Conservation (phyloP, 495 filamentous ascomycete species). For the Tuber melanosporum region DNA sequence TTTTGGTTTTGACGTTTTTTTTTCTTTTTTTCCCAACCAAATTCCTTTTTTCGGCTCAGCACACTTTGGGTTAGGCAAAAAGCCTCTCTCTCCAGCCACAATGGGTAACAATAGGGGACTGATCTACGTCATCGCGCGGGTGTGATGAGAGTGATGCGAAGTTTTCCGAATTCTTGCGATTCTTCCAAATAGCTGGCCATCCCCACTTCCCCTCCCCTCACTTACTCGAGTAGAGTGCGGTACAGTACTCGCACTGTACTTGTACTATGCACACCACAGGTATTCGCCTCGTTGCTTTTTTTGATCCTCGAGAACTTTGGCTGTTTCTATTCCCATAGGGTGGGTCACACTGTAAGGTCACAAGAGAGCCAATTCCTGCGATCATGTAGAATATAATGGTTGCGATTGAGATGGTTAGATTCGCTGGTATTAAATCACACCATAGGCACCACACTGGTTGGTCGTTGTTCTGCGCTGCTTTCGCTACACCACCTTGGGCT, state of each 20-base stretch:
- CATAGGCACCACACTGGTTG: background rate
- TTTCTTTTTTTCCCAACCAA: background rate
- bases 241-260: too few relatives aligned
- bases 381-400: background rate
- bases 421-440: background rate
- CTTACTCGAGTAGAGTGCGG: background rate
- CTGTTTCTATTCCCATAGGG: background rate
- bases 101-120: background rate
- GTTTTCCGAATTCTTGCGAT: background rate
- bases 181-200: background rate
- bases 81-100: background rate
- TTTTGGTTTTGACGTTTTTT: background rate
- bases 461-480: background rate
- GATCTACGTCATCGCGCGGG: background rate
- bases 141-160: background rate
- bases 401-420: background rate
- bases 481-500: background rate
- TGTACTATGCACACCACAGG: too few relatives aligned
- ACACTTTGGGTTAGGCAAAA: background rate
- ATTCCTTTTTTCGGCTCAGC: background rate
- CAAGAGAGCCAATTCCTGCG: background rate
- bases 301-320: background rate
- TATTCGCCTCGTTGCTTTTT: background rate
- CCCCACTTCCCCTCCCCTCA: background rate
- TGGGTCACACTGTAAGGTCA: background rate